phyloP scores from a whole-genome alignment of 2,329 filamentous ascomycete genomes.

The Fusarium buxicola region DNA sequence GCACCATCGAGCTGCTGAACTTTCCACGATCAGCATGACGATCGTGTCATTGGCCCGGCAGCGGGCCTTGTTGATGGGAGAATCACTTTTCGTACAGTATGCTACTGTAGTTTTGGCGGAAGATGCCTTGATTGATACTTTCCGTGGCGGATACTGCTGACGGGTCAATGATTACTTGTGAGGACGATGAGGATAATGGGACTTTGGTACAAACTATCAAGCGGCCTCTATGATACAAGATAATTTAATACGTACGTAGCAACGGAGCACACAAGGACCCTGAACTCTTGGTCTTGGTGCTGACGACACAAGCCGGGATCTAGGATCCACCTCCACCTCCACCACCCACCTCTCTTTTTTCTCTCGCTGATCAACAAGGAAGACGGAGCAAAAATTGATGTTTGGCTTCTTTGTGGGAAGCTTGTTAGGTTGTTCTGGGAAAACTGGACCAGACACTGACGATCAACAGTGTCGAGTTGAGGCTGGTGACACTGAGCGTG shows the following conservation, averaged over 20 bases:
- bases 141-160: constrained; percentile 17
- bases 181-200: no score
- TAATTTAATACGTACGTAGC: no score
- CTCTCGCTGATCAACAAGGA: constrained; percentile 22
- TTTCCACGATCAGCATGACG: constrained; percentile 32
- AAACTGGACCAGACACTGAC: neutral
- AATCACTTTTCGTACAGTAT: constrained; percentile 20
- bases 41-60: constrained; percentile 40
- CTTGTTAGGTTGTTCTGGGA: neutral
- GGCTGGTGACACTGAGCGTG: neutral
- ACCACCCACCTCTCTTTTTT: constrained; percentile 29
- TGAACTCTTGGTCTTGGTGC: constrained; percentile 34
- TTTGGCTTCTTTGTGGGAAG: neutral
- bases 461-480: neutral
- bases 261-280: constrained; percentile 31
- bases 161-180: no score
- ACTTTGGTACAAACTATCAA: neutral
- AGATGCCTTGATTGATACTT: constrained; percentile 22
- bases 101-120: neutral
- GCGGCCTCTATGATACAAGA: no score
- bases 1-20: constrained; percentile 16
- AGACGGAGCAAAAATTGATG: constrained; percentile 10
- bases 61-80: constrained; percentile 4
- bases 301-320: constrained; percentile 42
- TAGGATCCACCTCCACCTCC: constrained; percentile 20